These are phyloP conservation scores for Penicillium argentinense DNA, from an alignment of 495 filamentous ascomycete species.

Conservation along the genomic window DNA sequence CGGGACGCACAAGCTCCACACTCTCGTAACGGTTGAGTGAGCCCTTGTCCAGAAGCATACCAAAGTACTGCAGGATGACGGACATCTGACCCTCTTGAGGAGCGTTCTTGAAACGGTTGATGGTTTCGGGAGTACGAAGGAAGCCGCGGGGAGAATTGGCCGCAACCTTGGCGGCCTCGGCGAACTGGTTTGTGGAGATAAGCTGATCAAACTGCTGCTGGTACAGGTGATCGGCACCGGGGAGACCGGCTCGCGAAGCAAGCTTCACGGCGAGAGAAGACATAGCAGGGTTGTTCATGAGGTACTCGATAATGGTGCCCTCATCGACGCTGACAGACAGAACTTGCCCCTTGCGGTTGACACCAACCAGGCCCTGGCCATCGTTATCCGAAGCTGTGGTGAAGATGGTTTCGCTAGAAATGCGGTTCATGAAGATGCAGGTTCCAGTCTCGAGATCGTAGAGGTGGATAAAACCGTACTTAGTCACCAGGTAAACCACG, in stretches of 20 bases:
- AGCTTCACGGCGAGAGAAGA: slow-evolving; percentile 90
- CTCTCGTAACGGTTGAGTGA: slow-evolving; percentile 89
- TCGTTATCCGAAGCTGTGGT: slow-evolving; percentile 84
- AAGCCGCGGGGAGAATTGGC: slow-evolving; percentile 96
- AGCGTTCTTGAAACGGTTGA: slow-evolving; percentile 88
- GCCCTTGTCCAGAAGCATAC: slow-evolving; percentile 94
- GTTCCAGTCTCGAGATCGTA: slow-evolving; percentile 96
- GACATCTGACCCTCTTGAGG: slow-evolving; percentile 76
- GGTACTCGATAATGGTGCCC: slow-evolving; percentile 83
- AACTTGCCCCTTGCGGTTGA: slow-evolving; percentile 97
- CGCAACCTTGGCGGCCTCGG: slow-evolving; percentile 89
- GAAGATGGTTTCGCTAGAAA: slow-evolving; percentile 99
- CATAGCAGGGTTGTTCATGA: slow-evolving; percentile 93
- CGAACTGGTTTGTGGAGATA: slow-evolving; percentile 70
- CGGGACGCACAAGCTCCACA: slow-evolving; percentile 87
- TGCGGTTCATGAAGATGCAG: slow-evolving; percentile 99
- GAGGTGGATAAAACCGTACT: slow-evolving; percentile 98
- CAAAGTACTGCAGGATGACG: slow-evolving; percentile 95
- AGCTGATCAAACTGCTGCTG: slow-evolving; percentile 88
- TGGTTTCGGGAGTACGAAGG: slow-evolving; percentile 88
- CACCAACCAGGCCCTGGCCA: slow-evolving; percentile 83
- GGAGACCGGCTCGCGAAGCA: slow-evolving; percentile 88
- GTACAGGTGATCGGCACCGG: slow-evolving; percentile 94
- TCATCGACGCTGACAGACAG: slow-evolving; percentile 92
- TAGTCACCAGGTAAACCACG: slow-evolving; percentile 94